Evolutionary conservation across 345 rosid genomes (phyloP), one percentile per base, ranked within the genome.

Genomic region (Nephelium lappaceum): DNA sequence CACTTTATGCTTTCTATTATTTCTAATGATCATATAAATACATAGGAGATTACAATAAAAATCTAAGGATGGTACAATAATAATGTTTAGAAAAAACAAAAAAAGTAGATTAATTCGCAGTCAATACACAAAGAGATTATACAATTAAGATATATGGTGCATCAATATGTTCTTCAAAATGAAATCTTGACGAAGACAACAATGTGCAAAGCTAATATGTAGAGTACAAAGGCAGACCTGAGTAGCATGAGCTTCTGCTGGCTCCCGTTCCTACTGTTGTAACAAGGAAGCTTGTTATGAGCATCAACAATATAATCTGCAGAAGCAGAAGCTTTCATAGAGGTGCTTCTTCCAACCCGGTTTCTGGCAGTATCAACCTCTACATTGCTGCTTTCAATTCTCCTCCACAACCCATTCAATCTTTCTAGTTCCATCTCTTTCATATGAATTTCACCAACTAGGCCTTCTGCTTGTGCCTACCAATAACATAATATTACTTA

Each of bases 401-500:
- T 83, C 87, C 85, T 89, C 89, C 88, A 86, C 85, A 92, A 69
- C 57, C 78, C 90, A 80, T 89, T 93, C 73, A 96, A 78, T 71
- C 86, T 90, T 81, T 91, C 98, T 64, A 93, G 86, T 86, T 92
- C 97, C 84, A 79, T 89, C 85, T 87, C 91, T 83, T 89, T 90
- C 79, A 80, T 60, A 84, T 89, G 98, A 77, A 90, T 89, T 83
- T 94, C 98, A 73, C 85, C 58, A 57, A 89, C 92, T 68, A 93
- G 89, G 73, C 90, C 93, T 79, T 93, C 98, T 27, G 99, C 99
- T 88, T 96, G 97, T 79, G 87, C 86, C 98, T 96, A 78, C 45
- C 67, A 82, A 81, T 66, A 81, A 57, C 42, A 72, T 65, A 53
- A 49, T 42, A 62, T 12, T 21, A 69, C 73, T 18, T 16, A 64